Base-by-base conservation (phyloP, 805 yeast species). In the Kodamaea hsintzibuensis region DNA sequence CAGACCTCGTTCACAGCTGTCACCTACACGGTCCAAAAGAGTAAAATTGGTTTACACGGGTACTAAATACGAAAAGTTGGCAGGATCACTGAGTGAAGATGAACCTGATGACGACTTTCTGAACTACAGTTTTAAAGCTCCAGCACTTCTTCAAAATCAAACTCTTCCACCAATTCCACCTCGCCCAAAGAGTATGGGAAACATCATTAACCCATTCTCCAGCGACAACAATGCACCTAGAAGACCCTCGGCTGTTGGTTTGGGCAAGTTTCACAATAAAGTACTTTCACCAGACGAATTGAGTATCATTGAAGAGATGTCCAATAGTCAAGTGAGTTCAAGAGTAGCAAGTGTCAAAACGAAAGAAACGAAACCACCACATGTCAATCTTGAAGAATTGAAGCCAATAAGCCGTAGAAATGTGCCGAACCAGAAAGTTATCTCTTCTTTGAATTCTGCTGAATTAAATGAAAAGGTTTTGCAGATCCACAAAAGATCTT, bases 221-320 rank as follows among this genome's bases (percentile, higher is more conserved):
- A 25, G 3, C 25, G 42, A 22, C 44, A 22, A 45, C 45, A 33
- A 27, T 19, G 25, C 22, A 22, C 50, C 43, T 17, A 42, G 38
- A 16, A 49, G 52, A 42, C 4, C 18, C 19, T 19, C 44, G 13
- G 19, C 22, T 12, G 44, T 40, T 7, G 44, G 44, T 2, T 17
- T 27, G 39, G 25, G 18, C 30, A 48, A 48, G 19, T 48, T 48
- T 44, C 42, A 30, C 10, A 9, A 64, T 9, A 60, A 60, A 16
- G 30, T 57, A 1, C 50, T 65, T 49, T 64, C 69, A 1, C 62
- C 58, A 14, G 79, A 75, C 56, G 77, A 69, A 45, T 66, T 76
- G 49, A 76, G 80, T 57, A 68, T 75, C 42, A 76, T 76, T 16
- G 79, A 76, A 57, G 80, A 76, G 53, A 69, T 63, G 30, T 69